Evolutionary conservation across 495 filamentous ascomycete species (phyloP).

Genomic region (Pseudomonodictys pantanalensis): DNA sequence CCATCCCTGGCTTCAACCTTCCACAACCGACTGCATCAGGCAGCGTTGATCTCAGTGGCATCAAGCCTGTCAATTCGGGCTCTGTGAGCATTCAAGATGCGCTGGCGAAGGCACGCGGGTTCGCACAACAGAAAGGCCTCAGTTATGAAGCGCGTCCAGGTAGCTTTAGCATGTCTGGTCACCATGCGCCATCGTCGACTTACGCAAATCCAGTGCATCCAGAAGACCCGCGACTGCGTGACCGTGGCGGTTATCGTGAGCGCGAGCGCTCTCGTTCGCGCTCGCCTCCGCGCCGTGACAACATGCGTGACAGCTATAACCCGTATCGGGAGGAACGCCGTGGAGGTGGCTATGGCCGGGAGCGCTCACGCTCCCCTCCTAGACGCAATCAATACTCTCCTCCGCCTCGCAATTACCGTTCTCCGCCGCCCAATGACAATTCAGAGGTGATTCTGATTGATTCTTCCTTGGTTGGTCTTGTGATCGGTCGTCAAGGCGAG

Average conservation of each 20-base stretch:
- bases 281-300: constrained; percentile 57
- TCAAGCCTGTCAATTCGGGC: constrained; percentile 70
- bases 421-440: constrained; percentile 58
- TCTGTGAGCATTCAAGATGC: constrained; percentile 71
- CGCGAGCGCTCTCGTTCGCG: constrained; percentile 68
- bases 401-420: constrained; percentile 48
- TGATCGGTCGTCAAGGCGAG: constrained; percentile 80
- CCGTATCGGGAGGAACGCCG: constrained; percentile 71
- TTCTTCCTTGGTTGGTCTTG: constrained; percentile 71
- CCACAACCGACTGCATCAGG: constrained; percentile 69
- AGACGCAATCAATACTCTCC: constrained; percentile 39
- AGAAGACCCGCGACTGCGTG: constrained; percentile 45
- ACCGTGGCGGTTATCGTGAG: constrained; percentile 50
- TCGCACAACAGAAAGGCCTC: constrained; percentile 68
- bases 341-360: constrained; percentile 35
- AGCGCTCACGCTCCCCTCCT: constrained; percentile 37
- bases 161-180: background rate
- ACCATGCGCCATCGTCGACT: background rate
- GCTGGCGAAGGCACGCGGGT: constrained; percentile 67
- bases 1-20: constrained; percentile 49
- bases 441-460: constrained; percentile 74
- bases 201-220: constrained; percentile 12
- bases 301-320: constrained; percentile 68
- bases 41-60: constrained; percentile 68
- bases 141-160: constrained; percentile 36